phyloP scores from a whole-genome alignment of 2,329 filamentous ascomycete genomes.

The Fusarium proliferatum region DNA sequence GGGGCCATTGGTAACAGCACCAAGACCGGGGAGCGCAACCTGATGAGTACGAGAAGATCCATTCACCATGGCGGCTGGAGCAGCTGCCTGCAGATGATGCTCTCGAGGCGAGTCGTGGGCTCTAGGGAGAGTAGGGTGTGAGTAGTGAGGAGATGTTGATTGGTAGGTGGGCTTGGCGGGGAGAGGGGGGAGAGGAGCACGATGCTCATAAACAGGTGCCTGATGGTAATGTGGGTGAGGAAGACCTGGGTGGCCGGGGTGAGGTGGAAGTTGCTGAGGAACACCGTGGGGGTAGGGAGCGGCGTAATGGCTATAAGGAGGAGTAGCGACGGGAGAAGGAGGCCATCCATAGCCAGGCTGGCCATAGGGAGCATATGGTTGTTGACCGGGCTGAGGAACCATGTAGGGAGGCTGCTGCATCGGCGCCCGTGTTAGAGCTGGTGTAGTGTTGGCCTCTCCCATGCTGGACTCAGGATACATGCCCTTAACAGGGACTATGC shows the following conservation, averaged over 20 bases:
- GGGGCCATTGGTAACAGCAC: conserved; percentile 47
- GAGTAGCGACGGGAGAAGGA: conserved; percentile 66
- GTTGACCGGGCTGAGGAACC: conserved; percentile 50
- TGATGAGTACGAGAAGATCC: conserved; percentile 53
- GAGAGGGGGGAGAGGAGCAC: conserved; percentile 52
- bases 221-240: conserved; percentile 46
- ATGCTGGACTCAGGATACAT: conserved; percentile 98
- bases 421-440: conserved; percentile 81
- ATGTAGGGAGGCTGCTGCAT: conserved; percentile 62
- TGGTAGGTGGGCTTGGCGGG: conserved; percentile 50
- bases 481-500: conserved; percentile 88
- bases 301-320: conserved; percentile 62
- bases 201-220: conserved; percentile 49
- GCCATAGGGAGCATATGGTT: conserved; percentile 53
- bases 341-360: conserved; percentile 64
- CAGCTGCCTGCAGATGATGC: conserved; percentile 58
- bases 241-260: conserved; percentile 44
- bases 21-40: conserved; percentile 58
- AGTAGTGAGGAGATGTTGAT: conserved; percentile 45
- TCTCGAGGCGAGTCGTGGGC: conserved; percentile 56
- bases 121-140: conserved; percentile 51
- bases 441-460: conserved; percentile 83
- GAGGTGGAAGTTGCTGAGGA: conserved; percentile 46
- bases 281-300: conserved; percentile 50
- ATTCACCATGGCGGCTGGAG: conserved; percentile 55